Evolutionary conservation across 2,329 filamentous ascomycete species (phyloP), one percentile per base, ranked within the genome.

Genomic region (Penicillium sp.): DNA sequence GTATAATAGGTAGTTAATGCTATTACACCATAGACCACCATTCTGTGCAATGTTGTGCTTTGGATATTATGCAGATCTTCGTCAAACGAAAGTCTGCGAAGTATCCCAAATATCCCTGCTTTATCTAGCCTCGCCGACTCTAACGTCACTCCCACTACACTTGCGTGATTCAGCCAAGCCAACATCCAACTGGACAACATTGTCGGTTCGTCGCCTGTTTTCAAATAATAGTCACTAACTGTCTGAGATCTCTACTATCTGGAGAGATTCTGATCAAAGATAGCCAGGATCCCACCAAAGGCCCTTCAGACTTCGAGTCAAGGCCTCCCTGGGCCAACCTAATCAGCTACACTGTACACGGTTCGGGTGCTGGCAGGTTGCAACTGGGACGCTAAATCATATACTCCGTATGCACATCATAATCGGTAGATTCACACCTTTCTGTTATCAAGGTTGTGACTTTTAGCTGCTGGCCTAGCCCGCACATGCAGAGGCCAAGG

Each of bases 101-200:
- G 17, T 4, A 43, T 16, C 30, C 38, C 30, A 16, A 31, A 26
- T 4, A 43, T 16, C 30, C 38, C 30, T 50, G 35, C 9, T 35
- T 2, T 7, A 14, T 12, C 22, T 17, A 19, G n/a, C 47, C 22
- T 14, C 28, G 22, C 30, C 33, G 8, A 65, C 30, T 55, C 55
- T 61, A 61, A 65, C 67, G 67, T 67, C 67, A 68, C 53, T 59
- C 45, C 35, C 19, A 45, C 49, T 35, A 9, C 40, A 50, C 43
- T 69, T 64, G 67, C 67, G 67, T 69, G 67, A 65, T 67, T 37
- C 37, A 36, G 56, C 50, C 60, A 57, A 57, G 49, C 22, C 33
- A 12, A 26, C 22, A 26, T 9, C 17, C n/a, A 19, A 49, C 35
- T 36, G 35, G 17, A 38, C 43, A n/a, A 30, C 11, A n/a, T 4